phyloP scores from a whole-genome alignment of 2,329 filamentous ascomycete species.

The Aspergillus caelatus region DNA sequence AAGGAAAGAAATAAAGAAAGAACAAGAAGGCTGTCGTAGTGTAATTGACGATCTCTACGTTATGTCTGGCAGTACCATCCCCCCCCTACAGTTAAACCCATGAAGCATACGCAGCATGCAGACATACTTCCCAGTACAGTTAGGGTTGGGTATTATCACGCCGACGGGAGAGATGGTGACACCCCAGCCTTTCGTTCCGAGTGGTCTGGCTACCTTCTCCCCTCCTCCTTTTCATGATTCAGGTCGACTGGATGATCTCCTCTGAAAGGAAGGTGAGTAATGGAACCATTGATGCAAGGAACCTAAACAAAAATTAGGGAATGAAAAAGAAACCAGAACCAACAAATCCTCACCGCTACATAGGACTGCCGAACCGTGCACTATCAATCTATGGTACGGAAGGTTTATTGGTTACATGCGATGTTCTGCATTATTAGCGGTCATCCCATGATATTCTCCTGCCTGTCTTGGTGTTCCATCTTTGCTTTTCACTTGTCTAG shows the following conservation, averaged over 20 bases:
- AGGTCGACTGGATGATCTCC: not conserved
- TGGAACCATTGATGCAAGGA: too few species aligned
- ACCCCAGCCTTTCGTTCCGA: slow-evolving; percentile 5
- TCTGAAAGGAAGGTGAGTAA: not conserved
- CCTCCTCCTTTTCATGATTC: not conserved
- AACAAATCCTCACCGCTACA: slow-evolving; percentile 7
- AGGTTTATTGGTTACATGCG: slow-evolving; percentile 5
- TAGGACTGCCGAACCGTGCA: slow-evolving; percentile 3
- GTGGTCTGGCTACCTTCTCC: not conserved
- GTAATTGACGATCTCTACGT: not conserved
- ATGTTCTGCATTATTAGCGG: slow-evolving; percentile 4
- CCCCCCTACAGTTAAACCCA: not conserved
- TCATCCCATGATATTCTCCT: not conserved
- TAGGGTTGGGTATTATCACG: slow-evolving; percentile 6
- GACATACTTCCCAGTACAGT: not conserved
- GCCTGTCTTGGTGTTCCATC: not conserved
- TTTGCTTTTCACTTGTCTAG: not conserved
- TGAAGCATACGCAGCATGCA: not conserved
- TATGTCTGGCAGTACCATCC: not conserved
- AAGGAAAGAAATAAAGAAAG: not conserved
- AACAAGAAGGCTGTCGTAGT: not conserved
- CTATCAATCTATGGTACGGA: slow-evolving; percentile 7
- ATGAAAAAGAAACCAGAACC: not conserved
- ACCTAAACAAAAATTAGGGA: not conserved
- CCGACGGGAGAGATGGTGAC: slow-evolving; percentile 4